Evolutionary conservation across 805 yeast species (phyloP), one percentile per base, ranked within the genome.

Genomic region (Cyberlindnera veronae): DNA sequence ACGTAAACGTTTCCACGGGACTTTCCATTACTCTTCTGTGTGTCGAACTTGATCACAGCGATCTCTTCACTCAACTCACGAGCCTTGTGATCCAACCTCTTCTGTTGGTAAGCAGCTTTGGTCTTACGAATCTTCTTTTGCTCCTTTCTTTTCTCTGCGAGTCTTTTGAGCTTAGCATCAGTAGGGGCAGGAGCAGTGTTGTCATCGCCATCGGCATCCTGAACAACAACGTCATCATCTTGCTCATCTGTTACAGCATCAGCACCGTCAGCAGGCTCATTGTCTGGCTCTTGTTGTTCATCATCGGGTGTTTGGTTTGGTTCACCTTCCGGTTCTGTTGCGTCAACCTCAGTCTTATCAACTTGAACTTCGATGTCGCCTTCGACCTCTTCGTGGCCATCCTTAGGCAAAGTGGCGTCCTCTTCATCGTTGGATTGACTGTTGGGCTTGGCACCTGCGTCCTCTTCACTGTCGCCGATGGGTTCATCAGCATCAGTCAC

Each of bases 1-100:
- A 50, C 26, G 27, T 50, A 48, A n/a, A 32, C 48, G 22, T 45
- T 50, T 14, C 50, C 50, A 14, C 49, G 38, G 10, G 52, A 43
- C 29, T 45, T 37, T 22, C 51, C 51, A 26, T 42, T 49, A 34
- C 50, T 47, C 16, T 47, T 39, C 30, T 45, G 44, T 4, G 30
- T 42, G 29, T 49, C 53, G 29, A 49, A 49, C 3, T 33, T 29
- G 4, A 49, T 20, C 1, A 3, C 22, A 5, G 10, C 34, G 16
- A 49, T 44, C 24, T 15, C 39, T 14, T 44, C 23, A 6, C 45
- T 30, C 32, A 42, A 20, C n/a, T 27, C 35, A 12, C 31, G 29
- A 6, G 38, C 29, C 28, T 45, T 47, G 2, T 14, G 14, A 17
- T 19, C 23, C 13, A 49, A 20, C 9, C 34, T 44, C n/a, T 28